Conservation (phyloP, 2,329 filamentous ascomycete species). For the Cladosporium austrohemisphaericum region DNA sequence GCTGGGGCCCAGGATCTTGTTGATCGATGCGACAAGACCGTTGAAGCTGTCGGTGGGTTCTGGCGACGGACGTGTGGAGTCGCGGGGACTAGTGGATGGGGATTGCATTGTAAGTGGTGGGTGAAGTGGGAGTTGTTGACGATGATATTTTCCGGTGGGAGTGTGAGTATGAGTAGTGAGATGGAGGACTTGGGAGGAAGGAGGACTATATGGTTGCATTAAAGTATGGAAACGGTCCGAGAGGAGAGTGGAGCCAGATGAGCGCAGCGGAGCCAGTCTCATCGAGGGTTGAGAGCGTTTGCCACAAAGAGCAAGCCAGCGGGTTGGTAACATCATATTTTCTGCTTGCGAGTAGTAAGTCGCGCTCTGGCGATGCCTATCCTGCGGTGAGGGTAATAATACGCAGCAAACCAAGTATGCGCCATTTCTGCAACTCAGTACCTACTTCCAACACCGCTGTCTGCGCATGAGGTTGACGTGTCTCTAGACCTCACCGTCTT, state of each 20-base stretch:
- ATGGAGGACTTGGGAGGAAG: not conserved
- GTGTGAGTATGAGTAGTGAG: not conserved
- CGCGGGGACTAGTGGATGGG: not conserved
- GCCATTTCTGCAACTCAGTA: not conserved
- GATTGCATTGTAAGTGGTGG: constrained; percentile 5
- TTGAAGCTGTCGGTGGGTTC: constrained; percentile 51
- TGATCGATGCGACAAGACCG: constrained; percentile 67
- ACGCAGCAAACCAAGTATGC: no score
- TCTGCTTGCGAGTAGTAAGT: no score
- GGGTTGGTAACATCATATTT: not conserved
- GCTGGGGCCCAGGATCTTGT: constrained; percentile 69
- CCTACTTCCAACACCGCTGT: not conserved
- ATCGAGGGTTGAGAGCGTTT: constrained; percentile 2
- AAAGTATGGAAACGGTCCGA: constrained; percentile 13
- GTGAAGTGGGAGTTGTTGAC: not conserved
- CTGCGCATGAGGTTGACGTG: not conserved
- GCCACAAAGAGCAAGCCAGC: not conserved
- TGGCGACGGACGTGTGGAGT: constrained; percentile 11
- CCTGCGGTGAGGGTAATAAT: no score
- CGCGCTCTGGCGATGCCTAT: no score
- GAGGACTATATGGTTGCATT: not conserved
- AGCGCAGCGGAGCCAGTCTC: not conserved
- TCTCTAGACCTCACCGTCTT: not conserved
- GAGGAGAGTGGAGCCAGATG: no score
- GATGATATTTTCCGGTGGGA: not conserved